These are phyloP conservation scores for Hebeloma cylindrosporum DNA, from an alignment of 768 basidiomycete genomes.

Conservation along the genomic window DNA sequence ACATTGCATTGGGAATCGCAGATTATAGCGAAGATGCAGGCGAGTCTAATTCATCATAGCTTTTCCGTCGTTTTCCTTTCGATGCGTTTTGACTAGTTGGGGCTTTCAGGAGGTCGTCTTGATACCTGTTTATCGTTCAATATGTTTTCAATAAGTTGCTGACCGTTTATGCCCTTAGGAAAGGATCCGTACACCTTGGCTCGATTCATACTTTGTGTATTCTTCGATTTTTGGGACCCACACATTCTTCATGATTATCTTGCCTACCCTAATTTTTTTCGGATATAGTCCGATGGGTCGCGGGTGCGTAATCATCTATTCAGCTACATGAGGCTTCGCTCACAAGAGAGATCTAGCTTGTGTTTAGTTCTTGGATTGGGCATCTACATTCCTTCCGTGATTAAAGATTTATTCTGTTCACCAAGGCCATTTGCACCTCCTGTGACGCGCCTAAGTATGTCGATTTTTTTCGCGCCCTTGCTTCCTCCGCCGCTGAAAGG, in stretches of 20 bases:
- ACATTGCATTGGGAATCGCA: conserved; percentile 58
- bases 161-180: conserved; percentile 33
- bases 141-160: conserved; percentile 4
- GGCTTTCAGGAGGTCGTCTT: too few species aligned
- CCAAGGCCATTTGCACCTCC: conserved; percentile 92
- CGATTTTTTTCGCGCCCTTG: neutral
- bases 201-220: conserved; percentile 84
- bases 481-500: neutral
- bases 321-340: neutral
- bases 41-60: conserved; percentile 23
- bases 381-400: conserved; percentile 82
- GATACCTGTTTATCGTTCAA: neutral
- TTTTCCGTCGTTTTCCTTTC: neutral
- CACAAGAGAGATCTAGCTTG: conserved; percentile 41
- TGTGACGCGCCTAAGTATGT: conserved; percentile 82
- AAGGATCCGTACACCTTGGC: conserved; percentile 57
- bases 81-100: too few species aligned
- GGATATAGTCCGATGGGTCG: conserved; percentile 69
- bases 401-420: conserved; percentile 88
- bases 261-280: conserved; percentile 89
- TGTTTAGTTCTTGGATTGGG: conserved; percentile 72
- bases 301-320: conserved; percentile 51
- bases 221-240: conserved; percentile 80
- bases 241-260: conserved; percentile 89
- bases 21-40: conserved; percentile 70